phyloP scores from a whole-genome alignment of 2,329 filamentous ascomycete genomes.

The Colletotrichum sojae region DNA sequence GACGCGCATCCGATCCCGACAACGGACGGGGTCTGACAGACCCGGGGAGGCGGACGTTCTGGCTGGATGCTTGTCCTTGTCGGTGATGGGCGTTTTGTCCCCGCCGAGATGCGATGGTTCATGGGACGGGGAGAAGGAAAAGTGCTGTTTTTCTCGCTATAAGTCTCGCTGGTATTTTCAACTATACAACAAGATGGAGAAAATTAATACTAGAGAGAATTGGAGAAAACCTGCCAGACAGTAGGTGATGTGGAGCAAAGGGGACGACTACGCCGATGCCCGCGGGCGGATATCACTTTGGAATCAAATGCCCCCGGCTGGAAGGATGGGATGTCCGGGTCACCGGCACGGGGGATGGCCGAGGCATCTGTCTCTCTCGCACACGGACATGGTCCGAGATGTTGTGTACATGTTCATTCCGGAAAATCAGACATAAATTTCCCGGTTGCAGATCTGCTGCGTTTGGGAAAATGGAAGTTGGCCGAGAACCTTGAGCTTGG shows the following conservation, averaged over 20 bases:
- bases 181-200: not conserved
- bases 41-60: not conserved
- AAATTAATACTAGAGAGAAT: not conserved
- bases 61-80: not conserved
- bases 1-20: conserved; percentile 14
- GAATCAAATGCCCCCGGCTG: not conserved
- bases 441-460: too few species aligned
- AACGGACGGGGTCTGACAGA: not conserved
- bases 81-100: not conserved
- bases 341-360: conserved; percentile 35
- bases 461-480: too few species aligned
- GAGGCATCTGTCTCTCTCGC: not conserved
- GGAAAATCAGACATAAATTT: too few species aligned
- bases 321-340: conserved; percentile 14
- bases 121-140: not conserved
- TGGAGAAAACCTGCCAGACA: not conserved
- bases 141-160: conserved; percentile 1
- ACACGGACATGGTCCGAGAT: conserved; percentile 25
- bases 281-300: conserved; percentile 15
- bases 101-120: conserved; percentile 1
- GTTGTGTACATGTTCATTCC: too few species aligned
- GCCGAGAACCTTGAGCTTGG: too few species aligned
- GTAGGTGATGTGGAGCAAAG: conserved; percentile 7
- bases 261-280: conserved; percentile 6
- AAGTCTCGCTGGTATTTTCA: conserved; percentile 23